Percentiles rank a stretch among this genome's conserved stretches.
Evolutionary conservation across 73 alveolate genomes (phyloP).

Genomic region (Uronychia setigera): DNA sequence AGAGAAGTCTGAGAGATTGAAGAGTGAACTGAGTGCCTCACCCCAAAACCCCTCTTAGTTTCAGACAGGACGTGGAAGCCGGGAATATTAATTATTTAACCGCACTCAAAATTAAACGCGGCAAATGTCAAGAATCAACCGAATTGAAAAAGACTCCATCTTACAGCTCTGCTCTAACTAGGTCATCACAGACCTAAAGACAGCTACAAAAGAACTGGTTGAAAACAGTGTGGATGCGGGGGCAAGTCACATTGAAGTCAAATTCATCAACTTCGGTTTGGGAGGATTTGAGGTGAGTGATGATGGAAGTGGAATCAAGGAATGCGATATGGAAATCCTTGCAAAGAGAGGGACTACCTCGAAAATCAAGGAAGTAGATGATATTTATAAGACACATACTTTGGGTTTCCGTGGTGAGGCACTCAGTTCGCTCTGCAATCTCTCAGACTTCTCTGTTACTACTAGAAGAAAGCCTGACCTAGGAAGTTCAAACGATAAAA

Average conservation of each 20-base stretch:
- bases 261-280: constrained; percentile 64
- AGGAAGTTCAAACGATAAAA: not conserved
- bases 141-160: constrained; percentile 61
- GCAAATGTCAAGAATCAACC: constrained; percentile 13
- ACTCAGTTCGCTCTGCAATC: constrained; percentile 83
- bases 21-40: constrained; percentile 93
- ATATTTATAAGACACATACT: constrained; percentile 77
- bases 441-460: constrained; percentile 80
- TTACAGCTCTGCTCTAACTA: constrained; percentile 71
- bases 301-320: constrained; percentile 95
- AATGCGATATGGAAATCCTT: constrained; percentile 74
- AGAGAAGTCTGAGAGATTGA: constrained; percentile 80
- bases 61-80: no score
- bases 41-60: constrained; percentile 99
- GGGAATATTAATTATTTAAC: no score
- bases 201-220: constrained; percentile 78
- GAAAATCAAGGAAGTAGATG: constrained; percentile 84
- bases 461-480: constrained; percentile 80
- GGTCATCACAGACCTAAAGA: constrained; percentile 72
- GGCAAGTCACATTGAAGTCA: constrained; percentile 59
- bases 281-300: constrained; percentile 84
- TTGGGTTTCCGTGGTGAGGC: constrained; percentile 99
- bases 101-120: no score
- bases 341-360: constrained; percentile 93
- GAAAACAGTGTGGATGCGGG: constrained; percentile 85